phyloP scores from a whole-genome alignment of 208 protist genomes.

The Endotrypanum monterogeii region DNA sequence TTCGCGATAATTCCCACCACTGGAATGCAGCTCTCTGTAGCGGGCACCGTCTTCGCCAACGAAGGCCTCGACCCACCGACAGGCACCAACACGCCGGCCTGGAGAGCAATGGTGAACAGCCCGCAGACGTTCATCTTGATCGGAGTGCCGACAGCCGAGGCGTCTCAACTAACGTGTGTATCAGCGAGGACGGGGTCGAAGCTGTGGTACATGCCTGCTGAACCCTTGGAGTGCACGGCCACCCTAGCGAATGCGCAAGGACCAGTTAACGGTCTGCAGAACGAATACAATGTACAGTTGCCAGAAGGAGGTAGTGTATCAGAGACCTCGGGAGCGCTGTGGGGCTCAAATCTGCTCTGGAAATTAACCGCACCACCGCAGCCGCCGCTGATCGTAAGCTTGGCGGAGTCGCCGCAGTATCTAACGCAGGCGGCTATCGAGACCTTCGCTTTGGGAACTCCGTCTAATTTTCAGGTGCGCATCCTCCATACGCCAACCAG shows the following conservation, averaged over 20 bases:
- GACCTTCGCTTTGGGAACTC: constrained; percentile 8
- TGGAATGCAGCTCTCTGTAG: constrained; percentile 33
- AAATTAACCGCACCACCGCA: constrained; percentile 34
- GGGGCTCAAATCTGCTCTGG: constrained; percentile 32
- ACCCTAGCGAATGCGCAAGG: constrained; percentile 45
- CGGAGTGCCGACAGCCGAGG: constrained; percentile 50
- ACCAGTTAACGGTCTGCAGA: constrained; percentile 55
- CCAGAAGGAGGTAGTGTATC: constrained; percentile 50
- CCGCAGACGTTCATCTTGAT: constrained; percentile 64
- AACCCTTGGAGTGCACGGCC: constrained; percentile 51
- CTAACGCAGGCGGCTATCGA: not conserved
- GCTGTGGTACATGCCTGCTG: constrained; percentile 56
- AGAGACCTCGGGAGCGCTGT: constrained; percentile 11
- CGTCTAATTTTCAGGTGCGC: constrained; percentile 38
- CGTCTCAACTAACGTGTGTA: constrained; percentile 44
- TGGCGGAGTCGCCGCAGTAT: not conserved
- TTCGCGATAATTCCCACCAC: constrained; percentile 41
- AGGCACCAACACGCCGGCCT: constrained; percentile 17
- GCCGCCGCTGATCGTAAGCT: not conserved
- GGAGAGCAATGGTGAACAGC: constrained; percentile 61
- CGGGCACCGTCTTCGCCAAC: constrained; percentile 36
- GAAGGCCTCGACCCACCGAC: not conserved
- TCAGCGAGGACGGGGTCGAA: constrained; percentile 46
- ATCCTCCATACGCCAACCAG: constrained; percentile 24
- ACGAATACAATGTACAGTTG: constrained; percentile 60